Percentiles rank a stretch among this genome's conserved stretches.
Conservation (phyloP, 768 basidiomycete species). For the Chlorophyllum brunneum region DNA sequence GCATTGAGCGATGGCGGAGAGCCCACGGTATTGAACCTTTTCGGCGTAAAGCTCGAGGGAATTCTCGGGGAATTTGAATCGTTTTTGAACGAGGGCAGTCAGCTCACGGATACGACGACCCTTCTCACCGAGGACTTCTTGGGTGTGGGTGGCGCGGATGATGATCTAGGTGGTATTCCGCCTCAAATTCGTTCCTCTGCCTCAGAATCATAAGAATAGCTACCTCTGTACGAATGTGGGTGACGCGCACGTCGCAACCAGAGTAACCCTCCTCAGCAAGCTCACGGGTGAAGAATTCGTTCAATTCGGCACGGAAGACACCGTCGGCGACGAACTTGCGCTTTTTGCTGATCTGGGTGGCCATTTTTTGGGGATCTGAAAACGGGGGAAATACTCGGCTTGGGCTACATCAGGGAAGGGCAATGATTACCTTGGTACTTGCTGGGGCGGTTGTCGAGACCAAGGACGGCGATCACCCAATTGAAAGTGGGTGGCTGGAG, state of each 20-base stretch:
- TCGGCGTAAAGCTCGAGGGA: slow-evolving; percentile 98
- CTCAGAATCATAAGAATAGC: neutral
- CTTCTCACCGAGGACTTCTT: slow-evolving; percentile 98
- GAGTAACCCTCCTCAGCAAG: slow-evolving; percentile 99
- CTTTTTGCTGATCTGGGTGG: slow-evolving; percentile 93
- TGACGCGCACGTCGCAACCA: slow-evolving; percentile 99
- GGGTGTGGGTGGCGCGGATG: slow-evolving; percentile 99
- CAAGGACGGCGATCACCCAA: slow-evolving; percentile 21
- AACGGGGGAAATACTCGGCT: neutral
- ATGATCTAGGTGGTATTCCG: slow-evolving; percentile 66
- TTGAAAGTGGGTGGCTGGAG: slow-evolving; percentile 26
- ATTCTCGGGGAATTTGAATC: slow-evolving; percentile 99
- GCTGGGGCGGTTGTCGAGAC: slow-evolving; percentile 23
- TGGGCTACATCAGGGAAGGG: neutral
- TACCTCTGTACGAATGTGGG: slow-evolving; percentile 97
- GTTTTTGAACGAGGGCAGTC: slow-evolving; percentile 96
- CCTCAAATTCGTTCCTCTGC: neutral
- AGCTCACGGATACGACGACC: slow-evolving; percentile 99
- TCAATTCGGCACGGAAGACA: slow-evolving; percentile 98
- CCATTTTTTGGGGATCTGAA: slow-evolving; percentile 48
- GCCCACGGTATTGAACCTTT: slow-evolving; percentile 97
- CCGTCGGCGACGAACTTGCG: slow-evolving; percentile 98
- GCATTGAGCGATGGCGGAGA: slow-evolving; percentile 98
- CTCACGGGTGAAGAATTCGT: slow-evolving; percentile 98
- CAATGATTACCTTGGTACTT: slow-evolving; percentile 25